Evolutionary conservation across 1,284 basidiomycete genomes (phyloP).

Genomic region (Uromyces viciae-fabae): DNA sequence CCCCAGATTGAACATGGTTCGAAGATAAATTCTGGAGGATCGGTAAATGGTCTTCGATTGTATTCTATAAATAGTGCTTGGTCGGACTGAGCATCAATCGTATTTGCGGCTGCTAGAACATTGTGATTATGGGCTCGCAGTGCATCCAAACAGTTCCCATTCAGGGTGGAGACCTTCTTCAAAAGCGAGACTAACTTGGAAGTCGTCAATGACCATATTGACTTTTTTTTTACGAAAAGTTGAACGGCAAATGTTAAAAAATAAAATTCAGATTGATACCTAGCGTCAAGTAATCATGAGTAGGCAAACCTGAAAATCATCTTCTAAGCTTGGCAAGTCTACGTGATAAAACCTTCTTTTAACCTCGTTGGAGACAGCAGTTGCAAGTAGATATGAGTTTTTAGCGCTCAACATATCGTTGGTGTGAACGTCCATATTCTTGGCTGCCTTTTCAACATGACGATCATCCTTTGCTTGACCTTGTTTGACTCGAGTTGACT

Average conservation of each 20-base stretch:
- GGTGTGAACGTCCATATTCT: slow-evolving; percentile 69
- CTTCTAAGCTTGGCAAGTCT: slow-evolving; percentile 66
- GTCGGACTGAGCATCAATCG: slow-evolving; percentile 63
- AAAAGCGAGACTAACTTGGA: slow-evolving; percentile 34
- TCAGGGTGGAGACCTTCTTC: neutral
- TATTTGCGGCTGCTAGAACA: slow-evolving; percentile 59
- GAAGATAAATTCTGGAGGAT: slow-evolving; percentile 67
- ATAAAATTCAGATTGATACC: neutral
- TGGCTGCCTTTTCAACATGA: slow-evolving; percentile 68
- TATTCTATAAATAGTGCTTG: slow-evolving; percentile 68
- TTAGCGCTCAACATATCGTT: slow-evolving; percentile 73
- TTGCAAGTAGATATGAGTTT: slow-evolving; percentile 71
- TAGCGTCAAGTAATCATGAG: neutral
- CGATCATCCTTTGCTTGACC: slow-evolving; percentile 63
- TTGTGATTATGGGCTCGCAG: slow-evolving; percentile 47
- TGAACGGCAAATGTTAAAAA: neutral
- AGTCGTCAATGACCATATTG: slow-evolving; percentile 38
- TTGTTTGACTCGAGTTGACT: slow-evolving; percentile 46
- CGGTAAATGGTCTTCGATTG: slow-evolving; percentile 65
- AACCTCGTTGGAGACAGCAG: slow-evolving; percentile 64
- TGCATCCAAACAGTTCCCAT: slow-evolving; percentile 4
- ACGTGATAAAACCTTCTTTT: slow-evolving; percentile 68
- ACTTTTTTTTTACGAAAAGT: slow-evolving; percentile 10
- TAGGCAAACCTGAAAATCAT: slow-evolving; percentile 56
- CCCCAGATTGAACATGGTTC: slow-evolving; percentile 71